A percentile compares a stretch with the other conserved stretches of the same genome.
These are phyloP conservation scores for Boletus vinaceobasis DNA, from an alignment of 768 basidiomycete genomes.

Conservation along the genomic window DNA sequence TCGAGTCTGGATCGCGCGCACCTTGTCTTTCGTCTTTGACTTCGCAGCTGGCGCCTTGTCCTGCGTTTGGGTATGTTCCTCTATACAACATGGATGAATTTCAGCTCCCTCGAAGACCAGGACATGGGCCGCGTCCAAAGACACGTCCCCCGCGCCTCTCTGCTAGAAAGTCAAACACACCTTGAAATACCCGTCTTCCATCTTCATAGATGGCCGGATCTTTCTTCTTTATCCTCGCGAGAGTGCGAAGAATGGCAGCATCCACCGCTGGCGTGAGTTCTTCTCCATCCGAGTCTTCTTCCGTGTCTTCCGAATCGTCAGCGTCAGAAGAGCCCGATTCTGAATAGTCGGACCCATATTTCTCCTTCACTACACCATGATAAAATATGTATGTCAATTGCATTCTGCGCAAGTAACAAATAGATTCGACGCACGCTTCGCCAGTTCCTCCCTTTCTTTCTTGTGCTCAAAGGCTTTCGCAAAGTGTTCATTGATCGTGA, in stretches of 20 bases:
- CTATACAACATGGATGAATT: conserved; percentile 33
- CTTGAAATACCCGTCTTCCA: conserved; percentile 72
- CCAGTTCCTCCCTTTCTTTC: conserved; percentile 83
- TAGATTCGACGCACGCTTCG: conserved; percentile 52
- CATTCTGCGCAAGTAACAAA: background rate
- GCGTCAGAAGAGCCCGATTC: conserved; percentile 8
- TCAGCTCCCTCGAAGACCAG: background rate
- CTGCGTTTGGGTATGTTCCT: conserved; percentile 56
- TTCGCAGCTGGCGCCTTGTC: conserved; percentile 23
- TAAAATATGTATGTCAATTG: background rate
- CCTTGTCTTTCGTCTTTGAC: conserved; percentile 49
- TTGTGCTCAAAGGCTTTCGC: conserved; percentile 81
- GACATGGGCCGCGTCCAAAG: background rate
- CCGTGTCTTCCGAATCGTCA: conserved; percentile 52
- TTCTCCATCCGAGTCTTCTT: conserved; percentile 94
- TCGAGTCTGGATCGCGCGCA: conserved; percentile 18
- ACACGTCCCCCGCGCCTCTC: background rate
- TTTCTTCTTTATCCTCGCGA: conserved; percentile 76
- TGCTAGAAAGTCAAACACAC: conserved; percentile 36
- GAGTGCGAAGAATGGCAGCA: conserved; percentile 87
- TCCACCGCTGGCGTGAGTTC: conserved; percentile 92
- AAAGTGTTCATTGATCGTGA: conserved; percentile 72
- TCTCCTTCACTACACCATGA: conserved; percentile 64
- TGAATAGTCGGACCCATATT: conserved; percentile 76
- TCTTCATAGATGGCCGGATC: conserved; percentile 84